phyloP scores from a whole-genome alignment of 768 basidiomycete species.

The Psilocybe cyanescens region DNA sequence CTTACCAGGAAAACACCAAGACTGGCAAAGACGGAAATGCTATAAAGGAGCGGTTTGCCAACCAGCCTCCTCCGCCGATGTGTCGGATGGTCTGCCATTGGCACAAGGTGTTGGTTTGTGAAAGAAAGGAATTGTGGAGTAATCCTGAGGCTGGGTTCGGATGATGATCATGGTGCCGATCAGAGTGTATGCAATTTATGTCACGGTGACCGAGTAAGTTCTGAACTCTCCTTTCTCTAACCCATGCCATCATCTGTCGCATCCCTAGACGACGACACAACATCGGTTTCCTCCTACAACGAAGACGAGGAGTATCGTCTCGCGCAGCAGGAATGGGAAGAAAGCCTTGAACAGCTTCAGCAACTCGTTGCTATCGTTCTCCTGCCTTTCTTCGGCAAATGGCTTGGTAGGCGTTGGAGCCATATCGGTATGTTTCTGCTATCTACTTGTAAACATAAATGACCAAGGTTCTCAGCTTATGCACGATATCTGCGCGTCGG shows the following conservation, averaged over 20 bases:
- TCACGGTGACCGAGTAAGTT: background rate
- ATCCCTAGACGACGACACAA: constrained; percentile 66
- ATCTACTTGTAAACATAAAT: constrained; percentile 4
- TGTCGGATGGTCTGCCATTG: constrained; percentile 48
- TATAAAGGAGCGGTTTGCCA: constrained; percentile 77
- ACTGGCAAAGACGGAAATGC: constrained; percentile 81
- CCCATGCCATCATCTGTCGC: constrained; percentile 64
- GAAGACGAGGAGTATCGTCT: constrained; percentile 73
- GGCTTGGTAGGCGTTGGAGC: constrained; percentile 84
- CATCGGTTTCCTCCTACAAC: constrained; percentile 59
- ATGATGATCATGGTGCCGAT: constrained; percentile 15
- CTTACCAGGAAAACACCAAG: constrained; percentile 85
- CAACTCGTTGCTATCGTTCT: constrained; percentile 80
- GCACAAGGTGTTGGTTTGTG: constrained; percentile 38
- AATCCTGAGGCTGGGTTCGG: constrained; percentile 1
- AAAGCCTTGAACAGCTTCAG: constrained; percentile 83
- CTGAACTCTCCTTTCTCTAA: constrained; percentile 16
- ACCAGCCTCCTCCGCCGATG: constrained; percentile 59
- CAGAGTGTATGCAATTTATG: constrained; percentile 18
- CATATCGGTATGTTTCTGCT: constrained; percentile 71
- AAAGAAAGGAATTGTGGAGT: constrained; percentile 22
- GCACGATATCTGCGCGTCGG: constrained; percentile 73
- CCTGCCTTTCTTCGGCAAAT: constrained; percentile 87
- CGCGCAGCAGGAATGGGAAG: constrained; percentile 93
- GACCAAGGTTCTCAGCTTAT: constrained; percentile 51